phyloP scores from a whole-genome alignment of 106 monocot species.

The Vanilla planifolia region DNA sequence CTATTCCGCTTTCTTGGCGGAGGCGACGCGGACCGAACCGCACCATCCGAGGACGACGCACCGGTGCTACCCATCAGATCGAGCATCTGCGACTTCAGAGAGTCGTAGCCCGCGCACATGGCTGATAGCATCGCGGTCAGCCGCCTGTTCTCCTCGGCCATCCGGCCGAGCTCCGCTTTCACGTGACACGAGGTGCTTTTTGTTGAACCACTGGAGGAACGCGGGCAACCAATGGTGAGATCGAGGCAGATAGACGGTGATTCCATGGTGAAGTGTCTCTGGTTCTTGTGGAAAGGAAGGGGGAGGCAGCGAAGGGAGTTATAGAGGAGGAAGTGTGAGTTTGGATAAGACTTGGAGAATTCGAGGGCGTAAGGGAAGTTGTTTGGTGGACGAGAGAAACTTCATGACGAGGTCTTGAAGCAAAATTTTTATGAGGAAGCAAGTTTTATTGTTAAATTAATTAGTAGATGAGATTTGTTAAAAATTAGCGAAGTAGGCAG shows the following conservation, averaged over 20 bases:
- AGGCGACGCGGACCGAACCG: not conserved
- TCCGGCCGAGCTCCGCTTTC: not conserved
- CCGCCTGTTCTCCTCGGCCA: not conserved
- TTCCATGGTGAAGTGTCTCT: slow-evolving; percentile 6
- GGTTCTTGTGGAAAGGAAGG: too few relatives aligned
- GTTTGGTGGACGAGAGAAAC: too few relatives aligned
- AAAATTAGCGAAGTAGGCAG: too few relatives aligned
- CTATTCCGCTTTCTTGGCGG: slow-evolving; percentile 11
- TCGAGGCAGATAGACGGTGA: slow-evolving; percentile 5
- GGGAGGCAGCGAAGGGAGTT: too few relatives aligned
- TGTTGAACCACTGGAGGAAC: not conserved
- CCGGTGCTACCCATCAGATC: not conserved
- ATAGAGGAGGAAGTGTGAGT: too few relatives aligned
- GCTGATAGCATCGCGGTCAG: slow-evolving; percentile 1
- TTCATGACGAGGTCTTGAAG: too few relatives aligned
- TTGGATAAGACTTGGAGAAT: too few relatives aligned
- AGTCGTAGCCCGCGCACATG: slow-evolving; percentile 8
- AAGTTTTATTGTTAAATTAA: too few relatives aligned
- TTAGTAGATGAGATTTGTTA: too few relatives aligned
- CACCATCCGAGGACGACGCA: not conserved
- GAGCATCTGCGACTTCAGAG: not conserved
- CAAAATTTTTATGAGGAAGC: too few relatives aligned
- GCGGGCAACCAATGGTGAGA: slow-evolving; percentile 1
- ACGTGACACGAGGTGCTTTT: not conserved
- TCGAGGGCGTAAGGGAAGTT: too few relatives aligned